Conservation (phyloP, 2,329 filamentous ascomycete species). For the Ceratocystis lukuohia region DNA sequence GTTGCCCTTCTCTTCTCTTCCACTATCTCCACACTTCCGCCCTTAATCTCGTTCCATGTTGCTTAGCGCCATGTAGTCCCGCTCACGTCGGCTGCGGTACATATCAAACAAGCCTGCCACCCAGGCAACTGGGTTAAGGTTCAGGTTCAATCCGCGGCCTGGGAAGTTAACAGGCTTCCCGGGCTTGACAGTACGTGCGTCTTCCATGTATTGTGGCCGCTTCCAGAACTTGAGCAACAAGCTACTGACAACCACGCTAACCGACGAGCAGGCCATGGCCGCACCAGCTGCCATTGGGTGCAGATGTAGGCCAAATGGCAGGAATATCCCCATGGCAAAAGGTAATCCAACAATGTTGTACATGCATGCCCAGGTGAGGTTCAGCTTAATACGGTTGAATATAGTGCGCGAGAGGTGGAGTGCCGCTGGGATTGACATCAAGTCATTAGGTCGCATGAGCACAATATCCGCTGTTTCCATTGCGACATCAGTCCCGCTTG, state of each 20-base stretch:
- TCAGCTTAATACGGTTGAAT: constrained; percentile 86
- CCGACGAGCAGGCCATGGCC: constrained; percentile 82
- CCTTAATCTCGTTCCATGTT: constrained; percentile 32
- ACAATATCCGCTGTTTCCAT: constrained; percentile 96
- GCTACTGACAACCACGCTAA: constrained; percentile 76
- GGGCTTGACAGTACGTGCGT: constrained; percentile 46
- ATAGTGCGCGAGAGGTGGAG: constrained; percentile 72
- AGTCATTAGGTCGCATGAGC: constrained; percentile 80
- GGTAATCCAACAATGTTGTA: constrained; percentile 89
- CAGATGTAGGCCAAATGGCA: constrained; percentile 75
- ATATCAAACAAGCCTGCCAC: background rate
- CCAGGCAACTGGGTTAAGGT: constrained; percentile 12
- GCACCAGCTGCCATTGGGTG: constrained; percentile 91
- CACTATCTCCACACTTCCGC: background rate
- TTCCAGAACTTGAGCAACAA: constrained; percentile 78
- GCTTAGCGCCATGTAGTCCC: constrained; percentile 47
- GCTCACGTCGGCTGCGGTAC: background rate
- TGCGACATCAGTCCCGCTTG: constrained; percentile 86
- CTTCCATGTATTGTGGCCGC: constrained; percentile 75
- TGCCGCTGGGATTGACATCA: constrained; percentile 83
- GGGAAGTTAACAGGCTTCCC: constrained; percentile 32
- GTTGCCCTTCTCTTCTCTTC: background rate
- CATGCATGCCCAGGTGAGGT: constrained; percentile 79
- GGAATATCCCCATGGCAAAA: constrained; percentile 91
- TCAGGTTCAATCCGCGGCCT: constrained; percentile 25